Evolutionary conservation across 306 rosid species (phyloP).

Genomic region (Inga laurina): DNA sequence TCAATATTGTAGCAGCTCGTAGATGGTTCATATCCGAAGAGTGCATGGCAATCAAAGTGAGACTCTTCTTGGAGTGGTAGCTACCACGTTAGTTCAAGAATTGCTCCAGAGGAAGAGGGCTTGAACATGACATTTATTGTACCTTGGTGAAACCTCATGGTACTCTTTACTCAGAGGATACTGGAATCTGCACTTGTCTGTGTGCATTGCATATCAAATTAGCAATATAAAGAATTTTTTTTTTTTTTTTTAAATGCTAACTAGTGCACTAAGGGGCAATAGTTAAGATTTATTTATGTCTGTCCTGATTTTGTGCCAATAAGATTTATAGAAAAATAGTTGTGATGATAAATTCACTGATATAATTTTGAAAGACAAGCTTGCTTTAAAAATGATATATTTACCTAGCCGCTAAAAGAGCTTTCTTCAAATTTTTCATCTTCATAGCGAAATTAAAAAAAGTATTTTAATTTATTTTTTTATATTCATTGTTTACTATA

Average conservation of each 20-base stretch:
- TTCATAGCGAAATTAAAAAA: not conserved
- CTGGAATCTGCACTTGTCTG: not conserved
- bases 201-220: not conserved
- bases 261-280: not conserved
- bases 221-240: not conserved
- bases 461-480: too few species aligned
- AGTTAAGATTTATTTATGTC: not conserved
- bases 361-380: not conserved
- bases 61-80: not conserved
- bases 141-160: not conserved
- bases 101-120: not conserved
- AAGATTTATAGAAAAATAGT: not conserved
- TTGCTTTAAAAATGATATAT: not conserved
- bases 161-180: not conserved
- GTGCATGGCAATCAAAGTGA: not conserved
- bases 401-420: too few species aligned
- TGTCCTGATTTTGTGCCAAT: not conserved
- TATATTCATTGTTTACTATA: too few species aligned
- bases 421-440: not conserved
- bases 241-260: not conserved
- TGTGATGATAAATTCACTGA: not conserved
- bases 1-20: not conserved
- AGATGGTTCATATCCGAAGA: not conserved
- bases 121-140: not conserved
- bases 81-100: not conserved